Conservation (phyloP, 2,329 filamentous ascomycete species). For the Teratosphaeria viscida region DNA sequence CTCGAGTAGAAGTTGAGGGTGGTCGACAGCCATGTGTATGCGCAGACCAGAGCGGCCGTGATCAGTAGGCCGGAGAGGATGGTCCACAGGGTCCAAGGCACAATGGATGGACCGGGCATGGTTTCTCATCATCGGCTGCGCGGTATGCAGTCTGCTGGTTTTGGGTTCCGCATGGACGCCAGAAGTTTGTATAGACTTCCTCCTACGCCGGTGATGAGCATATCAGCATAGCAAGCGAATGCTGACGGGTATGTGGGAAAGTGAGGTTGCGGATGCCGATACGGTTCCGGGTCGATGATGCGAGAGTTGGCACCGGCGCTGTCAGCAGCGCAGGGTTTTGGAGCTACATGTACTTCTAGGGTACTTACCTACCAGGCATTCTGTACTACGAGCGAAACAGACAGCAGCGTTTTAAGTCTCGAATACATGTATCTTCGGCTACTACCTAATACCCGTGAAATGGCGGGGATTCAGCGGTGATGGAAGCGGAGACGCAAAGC, state of each 20-base stretch:
- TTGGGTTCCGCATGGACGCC: no score
- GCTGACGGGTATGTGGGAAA: neutral
- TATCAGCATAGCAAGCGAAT: neutral
- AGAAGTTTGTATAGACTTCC: no score
- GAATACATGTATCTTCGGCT: neutral
- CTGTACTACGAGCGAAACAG: neutral
- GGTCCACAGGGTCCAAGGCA: neutral
- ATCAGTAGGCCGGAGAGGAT: neutral
- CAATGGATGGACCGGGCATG: neutral
- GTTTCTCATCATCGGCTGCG: neutral
- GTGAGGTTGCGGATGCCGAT: neutral
- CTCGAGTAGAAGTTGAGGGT: neutral
- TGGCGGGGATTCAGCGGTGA: no score
- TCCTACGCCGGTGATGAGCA: neutral
- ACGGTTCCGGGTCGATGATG: neutral
- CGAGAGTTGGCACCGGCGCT: neutral
- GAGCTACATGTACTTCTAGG: no score
- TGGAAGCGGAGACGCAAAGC: neutral
- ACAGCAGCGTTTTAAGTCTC: neutral
- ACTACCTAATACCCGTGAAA: neutral
- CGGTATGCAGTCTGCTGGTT: no score
- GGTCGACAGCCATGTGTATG: conserved; percentile 1
- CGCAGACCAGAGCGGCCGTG: neutral
- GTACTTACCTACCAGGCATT: no score
- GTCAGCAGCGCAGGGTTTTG: neutral